These are phyloP conservation scores for Nicotiana rustica DNA, from an alignment of 305 asterid species.

Conservation along the genomic window DNA sequence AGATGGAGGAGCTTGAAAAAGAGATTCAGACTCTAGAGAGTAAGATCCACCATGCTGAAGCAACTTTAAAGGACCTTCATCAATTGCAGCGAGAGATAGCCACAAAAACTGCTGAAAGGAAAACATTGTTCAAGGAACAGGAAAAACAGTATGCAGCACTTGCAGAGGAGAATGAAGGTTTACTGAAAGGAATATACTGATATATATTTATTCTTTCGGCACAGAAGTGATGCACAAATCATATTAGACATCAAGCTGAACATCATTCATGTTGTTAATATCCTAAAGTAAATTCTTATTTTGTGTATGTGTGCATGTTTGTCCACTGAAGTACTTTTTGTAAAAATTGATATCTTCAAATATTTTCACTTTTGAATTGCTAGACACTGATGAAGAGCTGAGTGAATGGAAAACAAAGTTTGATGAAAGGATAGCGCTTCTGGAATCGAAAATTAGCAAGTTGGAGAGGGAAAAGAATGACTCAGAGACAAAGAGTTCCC, in stretches of 20 bases:
- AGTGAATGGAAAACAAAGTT: constrained; percentile 91
- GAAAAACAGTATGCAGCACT: constrained; percentile 76
- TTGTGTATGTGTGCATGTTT: constrained; percentile 7
- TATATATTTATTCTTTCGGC: constrained; percentile 11
- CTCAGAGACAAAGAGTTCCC: constrained; percentile 57
- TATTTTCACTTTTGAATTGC: constrained; percentile 38
- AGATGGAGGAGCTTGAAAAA: constrained; percentile 76
- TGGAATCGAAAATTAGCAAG: constrained; percentile 67
- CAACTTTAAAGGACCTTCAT: constrained; percentile 66
- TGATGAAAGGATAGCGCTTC: constrained; percentile 70
- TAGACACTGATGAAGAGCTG: constrained; percentile 94
- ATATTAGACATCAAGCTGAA: constrained; percentile 29
- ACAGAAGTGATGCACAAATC: background rate
- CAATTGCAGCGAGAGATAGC: constrained; percentile 71
- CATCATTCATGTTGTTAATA: constrained; percentile 16
- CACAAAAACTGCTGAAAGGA: constrained; percentile 86
- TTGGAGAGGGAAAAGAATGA: constrained; percentile 72
- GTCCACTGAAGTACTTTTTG: background rate
- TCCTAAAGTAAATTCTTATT: constrained; percentile 2
- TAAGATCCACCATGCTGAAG: constrained; percentile 76
- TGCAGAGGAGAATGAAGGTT: constrained; percentile 83
- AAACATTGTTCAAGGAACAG: constrained; percentile 73
- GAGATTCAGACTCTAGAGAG: constrained; percentile 67
- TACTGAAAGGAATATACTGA: constrained; percentile 26
- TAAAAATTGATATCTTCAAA: constrained; percentile 20